A percentile compares a stretch with the other conserved stretches of the same genome.
phyloP scores from a whole-genome alignment of 345 rosid genomes.

The Mallotus nudiflorus region DNA sequence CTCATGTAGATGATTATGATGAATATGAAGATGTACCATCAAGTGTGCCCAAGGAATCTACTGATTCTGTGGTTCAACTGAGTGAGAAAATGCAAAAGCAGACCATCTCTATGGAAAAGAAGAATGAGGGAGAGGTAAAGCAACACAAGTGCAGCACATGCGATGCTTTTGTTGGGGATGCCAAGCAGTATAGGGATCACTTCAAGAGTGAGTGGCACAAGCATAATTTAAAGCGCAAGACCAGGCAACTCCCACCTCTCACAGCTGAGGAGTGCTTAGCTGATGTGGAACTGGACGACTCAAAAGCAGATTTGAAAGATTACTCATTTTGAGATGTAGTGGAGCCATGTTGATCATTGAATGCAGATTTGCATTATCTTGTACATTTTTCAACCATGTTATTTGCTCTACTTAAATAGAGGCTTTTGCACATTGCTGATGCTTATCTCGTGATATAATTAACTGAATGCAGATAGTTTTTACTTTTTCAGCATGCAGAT shows the following conservation, averaged over 20 bases:
- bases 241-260: slow-evolving; percentile 77
- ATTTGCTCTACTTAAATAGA: not conserved
- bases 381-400: not conserved
- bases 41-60: slow-evolving; percentile 33
- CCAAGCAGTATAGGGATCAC: slow-evolving; percentile 85
- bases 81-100: slow-evolving; percentile 54
- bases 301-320: slow-evolving; percentile 75
- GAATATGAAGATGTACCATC: slow-evolving; percentile 58
- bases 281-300: slow-evolving; percentile 67
- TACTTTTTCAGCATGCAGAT: not conserved
- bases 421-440: not conserved
- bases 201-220: slow-evolving; percentile 97
- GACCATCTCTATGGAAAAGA: slow-evolving; percentile 42
- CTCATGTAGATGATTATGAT: slow-evolving; percentile 73
- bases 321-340: slow-evolving; percentile 67
- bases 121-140: slow-evolving; percentile 50
- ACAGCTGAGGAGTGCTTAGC: slow-evolving; percentile 74
- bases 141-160: slow-evolving; percentile 84
- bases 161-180: slow-evolving; percentile 68
- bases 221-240: slow-evolving; percentile 89
- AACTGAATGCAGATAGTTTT: not conserved
- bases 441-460: not conserved
- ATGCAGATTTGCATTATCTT: not conserved
- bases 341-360: not conserved
- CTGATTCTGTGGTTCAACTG: slow-evolving; percentile 41